A percentile compares a stretch with the other conserved stretches of the same genome.
These are phyloP conservation scores for Trifolium dubium DNA, from an alignment of 306 rosid genomes.

Conservation along the genomic window DNA sequence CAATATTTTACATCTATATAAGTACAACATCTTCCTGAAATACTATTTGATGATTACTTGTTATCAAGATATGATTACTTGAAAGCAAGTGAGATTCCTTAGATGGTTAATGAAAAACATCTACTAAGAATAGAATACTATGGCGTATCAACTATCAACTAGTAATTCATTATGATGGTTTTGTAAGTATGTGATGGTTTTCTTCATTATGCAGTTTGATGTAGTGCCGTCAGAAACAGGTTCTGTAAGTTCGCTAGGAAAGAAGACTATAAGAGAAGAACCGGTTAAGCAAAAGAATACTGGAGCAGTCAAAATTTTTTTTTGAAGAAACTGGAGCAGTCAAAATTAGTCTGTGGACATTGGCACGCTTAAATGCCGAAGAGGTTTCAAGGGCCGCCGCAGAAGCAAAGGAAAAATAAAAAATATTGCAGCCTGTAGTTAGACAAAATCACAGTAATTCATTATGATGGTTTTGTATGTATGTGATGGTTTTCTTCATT, in stretches of 20 bases:
- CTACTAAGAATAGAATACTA: not conserved
- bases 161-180: too few species aligned
- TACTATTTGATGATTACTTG: not conserved
- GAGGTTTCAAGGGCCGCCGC: slow-evolving; percentile 96
- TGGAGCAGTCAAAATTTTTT: slow-evolving; percentile 82
- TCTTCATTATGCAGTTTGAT: slow-evolving; percentile 66
- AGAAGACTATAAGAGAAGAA: slow-evolving; percentile 63
- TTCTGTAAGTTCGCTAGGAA: slow-evolving; percentile 81
- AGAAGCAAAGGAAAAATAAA: slow-evolving; percentile 92
- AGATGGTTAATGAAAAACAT: not conserved
- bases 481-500: slow-evolving; percentile 27
- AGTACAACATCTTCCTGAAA: slow-evolving; percentile 4
- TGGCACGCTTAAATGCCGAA: slow-evolving; percentile 91
- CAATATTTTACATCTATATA: not conserved
- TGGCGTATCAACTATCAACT: too few species aligned
- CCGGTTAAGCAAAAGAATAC: slow-evolving; percentile 71
- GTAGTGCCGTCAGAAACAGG: slow-evolving; percentile 94
- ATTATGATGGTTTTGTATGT: too few species aligned
- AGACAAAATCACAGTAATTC: slow-evolving; percentile 53
- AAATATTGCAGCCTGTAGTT: slow-evolving; percentile 82
- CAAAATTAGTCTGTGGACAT: slow-evolving; percentile 93
- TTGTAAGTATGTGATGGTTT: slow-evolving; percentile 13
- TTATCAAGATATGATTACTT: not conserved
- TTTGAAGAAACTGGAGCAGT: slow-evolving; percentile 74
- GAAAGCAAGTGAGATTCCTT: not conserved